These are phyloP conservation scores for Diaporthe vexans DNA, from an alignment of 2,329 filamentous ascomycete species.

Conservation along the genomic window DNA sequence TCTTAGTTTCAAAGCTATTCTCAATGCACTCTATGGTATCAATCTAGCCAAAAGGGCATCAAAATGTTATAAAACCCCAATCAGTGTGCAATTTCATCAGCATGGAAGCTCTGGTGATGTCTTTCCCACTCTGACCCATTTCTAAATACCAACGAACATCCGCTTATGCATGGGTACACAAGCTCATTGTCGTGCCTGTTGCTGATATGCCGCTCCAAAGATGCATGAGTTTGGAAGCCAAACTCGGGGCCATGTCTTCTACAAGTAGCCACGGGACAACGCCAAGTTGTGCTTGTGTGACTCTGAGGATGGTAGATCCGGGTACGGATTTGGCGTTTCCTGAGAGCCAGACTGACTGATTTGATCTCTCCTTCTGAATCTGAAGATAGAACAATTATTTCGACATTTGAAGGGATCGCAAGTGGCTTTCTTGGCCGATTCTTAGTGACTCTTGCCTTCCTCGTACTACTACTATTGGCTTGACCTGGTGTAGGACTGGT, in stretches of 20 bases:
- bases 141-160: background rate
- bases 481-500: background rate
- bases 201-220: background rate
- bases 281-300: background rate
- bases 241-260: background rate
- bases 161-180: constrained; percentile 4
- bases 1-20: too few relatives aligned
- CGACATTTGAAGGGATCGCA: background rate
- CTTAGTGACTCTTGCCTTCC: background rate
- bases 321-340: background rate
- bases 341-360: background rate
- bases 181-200: background rate
- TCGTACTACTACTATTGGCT: background rate
- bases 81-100: background rate
- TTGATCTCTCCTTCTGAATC: background rate
- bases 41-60: background rate
- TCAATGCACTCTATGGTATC: background rate
- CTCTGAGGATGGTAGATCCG: background rate
- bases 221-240: background rate
- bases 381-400: background rate
- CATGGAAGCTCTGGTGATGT: background rate
- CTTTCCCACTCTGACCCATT: background rate
- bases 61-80: background rate
- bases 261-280: background rate
- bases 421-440: background rate